These are phyloP conservation scores for Candida insectalens DNA, from an alignment of 805 yeast genomes.

Conservation along the genomic window DNA sequence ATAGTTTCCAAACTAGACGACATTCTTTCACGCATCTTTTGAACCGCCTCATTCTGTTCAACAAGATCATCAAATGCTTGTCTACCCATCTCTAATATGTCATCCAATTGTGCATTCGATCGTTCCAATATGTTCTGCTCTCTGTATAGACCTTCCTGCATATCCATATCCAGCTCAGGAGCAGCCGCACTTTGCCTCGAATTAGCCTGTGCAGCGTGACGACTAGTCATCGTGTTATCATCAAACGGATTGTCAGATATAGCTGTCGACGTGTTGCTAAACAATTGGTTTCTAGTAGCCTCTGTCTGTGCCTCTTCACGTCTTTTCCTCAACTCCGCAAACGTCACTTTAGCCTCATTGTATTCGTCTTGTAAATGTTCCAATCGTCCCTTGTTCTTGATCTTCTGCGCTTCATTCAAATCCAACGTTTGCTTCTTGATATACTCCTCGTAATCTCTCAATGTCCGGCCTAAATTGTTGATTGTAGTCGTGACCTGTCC, in stretches of 20 bases:
- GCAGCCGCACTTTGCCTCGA: slow-evolving; percentile 2
- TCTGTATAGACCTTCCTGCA: slow-evolving; percentile 56
- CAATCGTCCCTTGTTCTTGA: slow-evolving; percentile 54
- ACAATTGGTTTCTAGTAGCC: slow-evolving; percentile 39
- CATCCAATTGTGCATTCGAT: slow-evolving; percentile 79
- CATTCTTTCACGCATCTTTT: slow-evolving; percentile 52
- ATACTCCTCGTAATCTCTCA: slow-evolving; percentile 34
- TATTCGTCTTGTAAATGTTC: slow-evolving; percentile 42
- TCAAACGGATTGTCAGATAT: slow-evolving; percentile 41
- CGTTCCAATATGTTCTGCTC: slow-evolving; percentile 54
- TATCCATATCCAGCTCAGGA: slow-evolving; percentile 21
- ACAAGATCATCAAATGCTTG: slow-evolving; percentile 77
- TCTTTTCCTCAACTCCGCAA: slow-evolving; percentile 41
- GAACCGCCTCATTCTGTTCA: slow-evolving; percentile 70
- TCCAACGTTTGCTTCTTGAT: slow-evolving; percentile 47
- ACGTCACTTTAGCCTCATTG: slow-evolving; percentile 36
- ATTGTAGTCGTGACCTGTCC: slow-evolving; percentile 73
- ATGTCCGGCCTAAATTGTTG: slow-evolving; percentile 63
- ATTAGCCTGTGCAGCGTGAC: slow-evolving; percentile 5
- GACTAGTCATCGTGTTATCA: slow-evolving; percentile 16
- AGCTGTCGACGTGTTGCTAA: slow-evolving; percentile 23
- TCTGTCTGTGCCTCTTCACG: slow-evolving; percentile 45
- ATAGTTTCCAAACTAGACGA: slow-evolving; percentile 65
- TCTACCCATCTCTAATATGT: slow-evolving; percentile 83
- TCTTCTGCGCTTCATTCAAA: slow-evolving; percentile 36